These are phyloP conservation scores for Ilyonectria mors-panacis DNA, from an alignment of 2,329 filamentous ascomycete species.

Conservation along the genomic window DNA sequence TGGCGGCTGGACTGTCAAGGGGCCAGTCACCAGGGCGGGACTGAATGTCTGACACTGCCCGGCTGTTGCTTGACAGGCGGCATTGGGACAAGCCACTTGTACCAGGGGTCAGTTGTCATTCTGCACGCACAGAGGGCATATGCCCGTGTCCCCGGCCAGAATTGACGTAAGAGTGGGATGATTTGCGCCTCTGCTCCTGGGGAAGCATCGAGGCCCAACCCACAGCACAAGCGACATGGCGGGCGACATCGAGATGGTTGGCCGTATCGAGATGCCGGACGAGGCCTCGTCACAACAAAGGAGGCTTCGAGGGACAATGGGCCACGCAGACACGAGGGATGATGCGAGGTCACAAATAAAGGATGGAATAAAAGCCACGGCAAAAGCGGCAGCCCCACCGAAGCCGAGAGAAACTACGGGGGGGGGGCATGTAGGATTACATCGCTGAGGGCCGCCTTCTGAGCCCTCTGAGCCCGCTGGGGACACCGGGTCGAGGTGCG, in stretches of 20 bases:
- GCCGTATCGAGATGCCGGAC: background rate
- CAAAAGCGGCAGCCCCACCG: background rate
- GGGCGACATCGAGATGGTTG: background rate
- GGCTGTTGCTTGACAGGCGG: background rate
- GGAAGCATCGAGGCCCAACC: background rate
- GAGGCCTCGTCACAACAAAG: background rate
- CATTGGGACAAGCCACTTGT: background rate
- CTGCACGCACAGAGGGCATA: constrained; percentile 1
- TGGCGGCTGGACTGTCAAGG: background rate
- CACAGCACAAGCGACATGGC: background rate
- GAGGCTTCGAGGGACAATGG: background rate
- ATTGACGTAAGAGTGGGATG: constrained; percentile 29
- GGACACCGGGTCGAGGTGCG: too few relatives aligned
- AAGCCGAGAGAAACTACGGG: background rate
- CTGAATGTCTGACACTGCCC: background rate
- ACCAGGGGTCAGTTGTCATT: constrained; percentile 8
- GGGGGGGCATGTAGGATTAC: constrained; percentile 1
- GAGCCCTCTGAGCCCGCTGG: too few relatives aligned
- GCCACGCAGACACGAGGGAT: background rate
- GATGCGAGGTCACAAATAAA: too few relatives aligned
- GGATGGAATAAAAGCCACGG: background rate
- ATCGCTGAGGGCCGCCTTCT: background rate
- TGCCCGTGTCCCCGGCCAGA: background rate
- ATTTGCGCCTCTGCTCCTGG: constrained; percentile 3
- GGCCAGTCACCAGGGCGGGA: background rate